A percentile compares a stretch with the other conserved stretches of the same genome.
Evolutionary conservation across 1,284 basidiomycete species (phyloP).

Genomic region (Xerocomus nothofagi): DNA sequence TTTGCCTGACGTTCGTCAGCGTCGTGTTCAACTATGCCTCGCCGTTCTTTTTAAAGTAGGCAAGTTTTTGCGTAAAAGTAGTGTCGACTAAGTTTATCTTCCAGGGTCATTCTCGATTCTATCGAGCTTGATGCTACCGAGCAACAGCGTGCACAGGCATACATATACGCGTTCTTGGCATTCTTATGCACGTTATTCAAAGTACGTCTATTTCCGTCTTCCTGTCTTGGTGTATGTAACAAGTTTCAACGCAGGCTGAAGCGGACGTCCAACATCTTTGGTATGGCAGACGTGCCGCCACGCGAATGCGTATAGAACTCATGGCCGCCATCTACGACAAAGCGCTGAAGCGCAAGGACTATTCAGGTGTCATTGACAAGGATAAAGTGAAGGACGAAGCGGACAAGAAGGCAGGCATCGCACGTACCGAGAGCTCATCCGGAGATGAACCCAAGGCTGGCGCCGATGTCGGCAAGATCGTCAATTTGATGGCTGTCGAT

Average conservation of each 20-base stretch:
- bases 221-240: neutral
- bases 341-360: constrained; percentile 82
- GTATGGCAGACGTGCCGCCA: constrained; percentile 57
- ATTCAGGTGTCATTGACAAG: constrained; percentile 71
- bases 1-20: constrained; percentile 55
- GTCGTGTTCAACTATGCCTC: constrained; percentile 57
- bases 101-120: constrained; percentile 41
- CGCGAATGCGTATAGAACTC: constrained; percentile 58
- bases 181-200: constrained; percentile 54
- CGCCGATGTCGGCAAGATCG: constrained; percentile 75
- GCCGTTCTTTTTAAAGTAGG: constrained; percentile 49
- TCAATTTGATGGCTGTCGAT: constrained; percentile 76
- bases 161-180: constrained; percentile 60
- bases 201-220: constrained; percentile 17
- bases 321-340: constrained; percentile 87
- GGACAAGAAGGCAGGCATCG: constrained; percentile 21
- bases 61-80: neutral
- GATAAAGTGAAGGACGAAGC: constrained; percentile 35
- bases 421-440: constrained; percentile 16
- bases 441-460: constrained; percentile 62
- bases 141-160: constrained; percentile 52
- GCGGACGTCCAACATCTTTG: constrained; percentile 69
- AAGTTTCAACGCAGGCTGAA: constrained; percentile 39
- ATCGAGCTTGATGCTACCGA: constrained; percentile 28
- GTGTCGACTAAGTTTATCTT: neutral